Percentiles rank a stretch among this genome's conserved stretches.
phyloP scores from a whole-genome alignment of 306 rosid genomes.

The Prinsepia uniflora region DNA sequence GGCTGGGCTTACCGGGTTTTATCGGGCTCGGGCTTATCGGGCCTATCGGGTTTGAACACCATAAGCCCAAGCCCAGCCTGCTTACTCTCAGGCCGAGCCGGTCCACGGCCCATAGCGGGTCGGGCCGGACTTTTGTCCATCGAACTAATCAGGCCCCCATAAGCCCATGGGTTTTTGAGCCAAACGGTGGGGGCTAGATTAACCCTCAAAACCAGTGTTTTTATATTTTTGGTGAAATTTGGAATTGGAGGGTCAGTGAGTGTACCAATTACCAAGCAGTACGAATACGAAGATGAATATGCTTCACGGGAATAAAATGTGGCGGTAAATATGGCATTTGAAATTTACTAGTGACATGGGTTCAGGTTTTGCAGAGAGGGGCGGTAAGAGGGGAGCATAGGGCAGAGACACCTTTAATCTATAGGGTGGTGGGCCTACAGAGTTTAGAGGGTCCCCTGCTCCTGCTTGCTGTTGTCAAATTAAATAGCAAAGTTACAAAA shows the following conservation, averaged over 20 bases:
- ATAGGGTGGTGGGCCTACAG: slow-evolving; percentile 16
- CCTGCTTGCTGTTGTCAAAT: not conserved
- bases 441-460: not conserved
- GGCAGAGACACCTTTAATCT: slow-evolving; percentile 37
- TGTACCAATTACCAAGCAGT: slow-evolving; percentile 37
- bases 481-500: slow-evolving; percentile 26
- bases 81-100: too few relatives aligned
- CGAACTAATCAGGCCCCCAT: too few relatives aligned
- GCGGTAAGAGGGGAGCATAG: too few relatives aligned
- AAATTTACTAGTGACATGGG: slow-evolving; percentile 20
- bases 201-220: not conserved
- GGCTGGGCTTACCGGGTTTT: too few relatives aligned
- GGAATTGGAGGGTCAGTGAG: slow-evolving; percentile 1
- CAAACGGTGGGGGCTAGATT: too few relatives aligned
- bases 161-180: too few relatives aligned
- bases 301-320: not conserved
- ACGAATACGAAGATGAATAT: slow-evolving; percentile 27
- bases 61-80: too few relatives aligned
- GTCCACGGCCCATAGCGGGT: too few relatives aligned
- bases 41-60: too few relatives aligned
- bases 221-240: slow-evolving; percentile 1
- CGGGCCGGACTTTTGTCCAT: too few relatives aligned
- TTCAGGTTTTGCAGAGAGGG: slow-evolving; percentile 15
- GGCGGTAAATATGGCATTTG: slow-evolving; percentile 16
- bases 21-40: too few relatives aligned